phyloP scores from a whole-genome alignment of 352 stramenopile genomes.

The Pythium plurisporium region DNA sequence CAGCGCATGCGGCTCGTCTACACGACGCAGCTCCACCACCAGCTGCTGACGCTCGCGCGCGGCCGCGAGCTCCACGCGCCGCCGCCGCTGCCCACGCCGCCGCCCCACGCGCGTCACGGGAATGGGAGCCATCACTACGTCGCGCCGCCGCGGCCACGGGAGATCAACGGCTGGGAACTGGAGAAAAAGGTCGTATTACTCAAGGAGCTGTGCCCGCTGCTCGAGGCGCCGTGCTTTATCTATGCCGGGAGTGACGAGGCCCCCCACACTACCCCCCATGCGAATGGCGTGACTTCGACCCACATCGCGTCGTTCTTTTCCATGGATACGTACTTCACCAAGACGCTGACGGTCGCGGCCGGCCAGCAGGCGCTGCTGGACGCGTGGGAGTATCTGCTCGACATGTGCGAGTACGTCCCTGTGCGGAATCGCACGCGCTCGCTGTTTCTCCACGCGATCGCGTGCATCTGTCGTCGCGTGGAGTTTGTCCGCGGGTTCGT shows the following conservation, averaged over 20 bases:
- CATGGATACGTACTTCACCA: slow-evolving; percentile 66
- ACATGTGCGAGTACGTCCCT: slow-evolving; percentile 76
- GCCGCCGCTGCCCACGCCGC: neutral
- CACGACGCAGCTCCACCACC: slow-evolving; percentile 68
- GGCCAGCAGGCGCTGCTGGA: slow-evolving; percentile 73
- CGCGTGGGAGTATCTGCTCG: slow-evolving; percentile 76
- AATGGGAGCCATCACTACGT: slow-evolving; percentile 17
- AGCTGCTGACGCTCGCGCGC: slow-evolving; percentile 63
- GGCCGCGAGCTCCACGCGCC: slow-evolving; percentile 41
- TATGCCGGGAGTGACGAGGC: slow-evolving; percentile 69
- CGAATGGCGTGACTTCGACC: neutral
- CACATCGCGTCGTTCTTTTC: slow-evolving; percentile 24
- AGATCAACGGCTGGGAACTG: slow-evolving; percentile 70
- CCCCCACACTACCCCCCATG: too few species aligned
- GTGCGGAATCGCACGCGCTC: slow-evolving; percentile 63
- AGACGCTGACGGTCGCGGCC: slow-evolving; percentile 59
- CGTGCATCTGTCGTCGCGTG: slow-evolving; percentile 69
- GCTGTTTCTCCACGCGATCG: slow-evolving; percentile 64
- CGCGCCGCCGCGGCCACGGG: slow-evolving; percentile 27
- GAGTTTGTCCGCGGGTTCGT: slow-evolving; percentile 73
- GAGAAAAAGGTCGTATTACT: slow-evolving; percentile 76
- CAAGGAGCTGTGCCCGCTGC: slow-evolving; percentile 49
- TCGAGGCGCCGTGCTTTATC: slow-evolving; percentile 70
- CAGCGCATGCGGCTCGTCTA: slow-evolving; percentile 53
- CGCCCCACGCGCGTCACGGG: neutral